Evolutionary conservation across 169 alveolate species (phyloP).

Genomic region (Plasmodium malariae): DNA sequence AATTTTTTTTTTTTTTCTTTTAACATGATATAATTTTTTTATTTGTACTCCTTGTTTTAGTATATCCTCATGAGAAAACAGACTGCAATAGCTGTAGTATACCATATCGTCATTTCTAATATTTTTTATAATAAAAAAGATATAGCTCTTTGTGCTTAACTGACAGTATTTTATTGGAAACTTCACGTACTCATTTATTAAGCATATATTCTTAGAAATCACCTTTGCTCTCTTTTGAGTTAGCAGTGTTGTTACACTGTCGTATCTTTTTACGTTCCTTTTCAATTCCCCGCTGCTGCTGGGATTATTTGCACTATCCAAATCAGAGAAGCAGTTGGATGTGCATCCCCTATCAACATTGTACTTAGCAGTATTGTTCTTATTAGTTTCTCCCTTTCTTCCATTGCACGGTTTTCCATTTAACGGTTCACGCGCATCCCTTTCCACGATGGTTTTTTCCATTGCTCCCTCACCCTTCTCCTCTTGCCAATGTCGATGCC

Average conservation of each 20-base stretch:
- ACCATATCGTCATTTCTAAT: not conserved
- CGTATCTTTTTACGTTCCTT: not conserved
- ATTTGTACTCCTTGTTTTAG: slow-evolving; percentile 60
- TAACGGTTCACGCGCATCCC: too few relatives aligned
- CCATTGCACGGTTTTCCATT: too few relatives aligned
- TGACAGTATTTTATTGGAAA: slow-evolving; percentile 36
- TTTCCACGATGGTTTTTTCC: too few relatives aligned
- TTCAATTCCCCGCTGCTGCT: not conserved
- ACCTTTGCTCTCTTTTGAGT: not conserved
- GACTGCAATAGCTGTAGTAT: slow-evolving; percentile 16
- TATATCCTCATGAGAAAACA: slow-evolving; percentile 16
- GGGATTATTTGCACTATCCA: too few relatives aligned
- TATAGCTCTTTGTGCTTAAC: slow-evolving; percentile 8
- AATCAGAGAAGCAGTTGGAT: too few relatives aligned
- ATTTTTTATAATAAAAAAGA: slow-evolving; percentile 33
- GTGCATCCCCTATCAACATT: too few relatives aligned
- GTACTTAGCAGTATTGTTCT: too few relatives aligned
- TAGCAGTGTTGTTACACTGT: slow-evolving; percentile 1
- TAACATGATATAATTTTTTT: slow-evolving; percentile 15
- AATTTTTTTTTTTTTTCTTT: slow-evolving; percentile 1
- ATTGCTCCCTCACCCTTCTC: too few relatives aligned
- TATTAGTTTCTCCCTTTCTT: too few relatives aligned
- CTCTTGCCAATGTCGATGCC: too few relatives aligned
- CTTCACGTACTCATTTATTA: not conserved
- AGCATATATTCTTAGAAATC: not conserved